Base-by-base conservation (phyloP, 2,329 filamentous ascomycete species). In the Fonsecaea erecta region DNA sequence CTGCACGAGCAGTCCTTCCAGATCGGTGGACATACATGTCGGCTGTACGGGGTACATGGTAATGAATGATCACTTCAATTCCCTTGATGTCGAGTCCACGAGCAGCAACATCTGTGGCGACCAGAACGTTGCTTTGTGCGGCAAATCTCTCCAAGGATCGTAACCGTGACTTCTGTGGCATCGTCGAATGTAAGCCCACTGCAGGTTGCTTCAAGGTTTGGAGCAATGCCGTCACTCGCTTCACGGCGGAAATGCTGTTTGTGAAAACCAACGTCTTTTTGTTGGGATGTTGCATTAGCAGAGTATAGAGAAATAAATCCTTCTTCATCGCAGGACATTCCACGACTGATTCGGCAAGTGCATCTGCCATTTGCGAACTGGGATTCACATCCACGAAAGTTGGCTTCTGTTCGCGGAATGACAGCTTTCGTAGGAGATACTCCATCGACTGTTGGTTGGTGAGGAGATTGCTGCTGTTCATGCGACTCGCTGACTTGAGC, bases 11-110 rank as follows among this genome's bases (percentile, higher is more conserved):
- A 0, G 95, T 98, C 70, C 95, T 91, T 12, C 95, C 95, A 0
- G 95, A 97, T 26, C 95, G 89, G 75, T 99, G 95, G 14, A 99
- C 93, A 75, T 99, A 99, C 54, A 90, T 90, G 76, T 98, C 94
- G 35, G 95, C 95, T 0, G 92, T 84, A 63, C 93, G 90, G 1
- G 95, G 95, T 0, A 97, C 88, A 77, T 99, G 94, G 79, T 99
- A 99, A 79, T 99, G 95, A 18, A 99, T 81, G 16, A 99, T 90
- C 14, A 96, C 84, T 71, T 97, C 90, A 53, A 98, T 92, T 35
- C 88, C 87, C 52, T 91, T 90, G 71, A 99, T 97, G 76, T 99
- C 95, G 54, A 99, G 87, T 78, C 95, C 95, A 67, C 94, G 88
- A 8, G 94, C 93, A 1, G 94, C 94, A 28, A 97, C 93, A 75